Evolutionary conservation across 768 basidiomycete genomes (phyloP).

Genomic region (Saitozyma sp.): DNA sequence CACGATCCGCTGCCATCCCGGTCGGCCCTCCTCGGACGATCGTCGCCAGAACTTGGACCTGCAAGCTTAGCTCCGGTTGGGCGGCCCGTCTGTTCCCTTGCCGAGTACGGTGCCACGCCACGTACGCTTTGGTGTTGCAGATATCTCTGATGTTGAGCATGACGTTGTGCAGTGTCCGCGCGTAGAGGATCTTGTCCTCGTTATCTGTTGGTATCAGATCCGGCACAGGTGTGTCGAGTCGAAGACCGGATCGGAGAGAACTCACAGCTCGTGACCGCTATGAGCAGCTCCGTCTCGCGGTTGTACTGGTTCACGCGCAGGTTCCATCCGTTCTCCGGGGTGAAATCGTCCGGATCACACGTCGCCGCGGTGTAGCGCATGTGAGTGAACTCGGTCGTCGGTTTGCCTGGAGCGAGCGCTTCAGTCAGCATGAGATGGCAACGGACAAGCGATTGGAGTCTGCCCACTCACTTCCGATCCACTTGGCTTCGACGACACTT

Average conservation of each 20-base stretch:
- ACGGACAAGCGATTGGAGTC: too few species aligned
- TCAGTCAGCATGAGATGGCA: neutral
- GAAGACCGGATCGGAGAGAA: constrained; percentile 45
- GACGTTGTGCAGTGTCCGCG: constrained; percentile 80
- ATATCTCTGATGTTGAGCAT: constrained; percentile 98
- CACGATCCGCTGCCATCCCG: constrained; percentile 82
- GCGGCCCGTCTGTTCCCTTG: neutral
- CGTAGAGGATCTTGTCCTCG: constrained; percentile 51
- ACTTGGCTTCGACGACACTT: constrained; percentile 79
- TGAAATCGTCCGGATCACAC: constrained; percentile 86
- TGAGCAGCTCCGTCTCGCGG: constrained; percentile 86
- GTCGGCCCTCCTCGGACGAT: constrained; percentile 34
- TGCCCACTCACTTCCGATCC: constrained; percentile 54
- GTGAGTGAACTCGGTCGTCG: constrained; percentile 53
- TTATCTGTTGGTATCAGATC: constrained; percentile 27
- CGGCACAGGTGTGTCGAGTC: too few species aligned
- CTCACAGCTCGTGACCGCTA: constrained; percentile 73
- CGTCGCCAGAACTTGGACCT: constrained; percentile 48
- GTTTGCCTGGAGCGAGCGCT: neutral
- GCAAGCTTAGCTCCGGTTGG: neutral
- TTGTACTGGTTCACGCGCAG: constrained; percentile 80
- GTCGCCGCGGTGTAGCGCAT: constrained; percentile 87
- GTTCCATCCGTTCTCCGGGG: constrained; percentile 74
- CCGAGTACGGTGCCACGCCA: neutral
- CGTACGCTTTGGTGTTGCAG: constrained; percentile 87